Evolutionary conservation across 179 eudicot species (phyloP), one percentile per base, ranked within the genome.

Genomic region (Beta macrorhiza): DNA sequence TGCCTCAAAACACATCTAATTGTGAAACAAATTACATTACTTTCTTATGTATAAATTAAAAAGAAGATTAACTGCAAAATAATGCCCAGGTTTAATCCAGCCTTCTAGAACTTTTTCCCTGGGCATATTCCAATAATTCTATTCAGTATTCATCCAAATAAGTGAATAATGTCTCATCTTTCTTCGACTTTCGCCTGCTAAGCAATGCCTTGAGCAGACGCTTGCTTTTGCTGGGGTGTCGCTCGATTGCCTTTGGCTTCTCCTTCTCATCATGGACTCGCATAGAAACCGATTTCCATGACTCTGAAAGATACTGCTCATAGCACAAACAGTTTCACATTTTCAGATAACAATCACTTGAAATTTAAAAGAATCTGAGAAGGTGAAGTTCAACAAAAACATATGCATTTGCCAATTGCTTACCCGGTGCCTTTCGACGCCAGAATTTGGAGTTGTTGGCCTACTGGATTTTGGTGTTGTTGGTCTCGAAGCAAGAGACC

Each of bases 121-220:
- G 74, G 37, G 57, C n/a, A 25, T n/a, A 52, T 25, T 81, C 55
- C 51, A 7, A 57, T 44, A 15, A 44, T 59, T 61, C 32, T 4
- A 5, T 52, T 89, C 86, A 94, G 79, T 95, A 95, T 85, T 95
- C 97, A 84, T 95, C 97, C 85, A 95, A 86, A 75, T 91, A 95
- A 16, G 92, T 92, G 80, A 87, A 91, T 15, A 95, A 84, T 71
- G 65, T 86, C 2, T 92, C 97, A 67, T 95, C 98, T 85, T 92
- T 95, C 90, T 86, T 95, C 1, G 97, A 91, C 87, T 91, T 93
- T 78, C 98, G 91, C 62, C 92, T 79, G 78, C 92, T 93, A 52
- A 93, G 97, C 91, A 95, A 87, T 13, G 98, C 83, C 89, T 90
- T 93, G 78, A 95, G 93, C 29, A 95, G 88, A 62, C 98, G 89